These are phyloP conservation scores for Nowakowskiella sp. DNA, from an alignment of 192 early-diverging fungal species.

Conservation along the genomic window DNA sequence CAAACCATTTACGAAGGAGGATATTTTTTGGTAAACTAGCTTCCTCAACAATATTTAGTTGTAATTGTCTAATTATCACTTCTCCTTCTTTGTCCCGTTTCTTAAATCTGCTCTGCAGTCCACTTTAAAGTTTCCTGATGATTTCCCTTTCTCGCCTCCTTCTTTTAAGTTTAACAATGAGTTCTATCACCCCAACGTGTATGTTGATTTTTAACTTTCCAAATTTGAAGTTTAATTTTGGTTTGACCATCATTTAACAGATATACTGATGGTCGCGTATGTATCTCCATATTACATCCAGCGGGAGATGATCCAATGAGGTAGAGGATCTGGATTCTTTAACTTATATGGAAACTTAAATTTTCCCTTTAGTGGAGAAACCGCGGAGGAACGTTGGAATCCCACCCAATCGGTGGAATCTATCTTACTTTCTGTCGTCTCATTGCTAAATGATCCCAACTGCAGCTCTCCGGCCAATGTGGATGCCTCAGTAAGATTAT, in stretches of 20 bases:
- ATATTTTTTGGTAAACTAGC: conserved; percentile 39
- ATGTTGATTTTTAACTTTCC: conserved; percentile 5
- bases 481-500: conserved; percentile 39
- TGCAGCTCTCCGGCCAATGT: conserved; percentile 48
- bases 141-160: conserved; percentile 53
- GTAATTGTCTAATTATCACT: too few species aligned
- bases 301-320: conserved; percentile 50
- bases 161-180: conserved; percentile 41
- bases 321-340: conserved; percentile 6
- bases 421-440: conserved; percentile 44
- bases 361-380: conserved; percentile 47
- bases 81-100: neutral
- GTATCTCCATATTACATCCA: conserved; percentile 56
- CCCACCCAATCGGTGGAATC: conserved; percentile 59
- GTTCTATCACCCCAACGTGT: conserved; percentile 53
- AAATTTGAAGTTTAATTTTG: conserved; percentile 12
- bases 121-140: conserved; percentile 46
- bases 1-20: conserved; percentile 47
- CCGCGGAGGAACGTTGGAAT: conserved; percentile 72
- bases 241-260: conserved; percentile 14
- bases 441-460: conserved; percentile 49
- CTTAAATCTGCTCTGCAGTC: conserved; percentile 24
- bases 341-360: conserved; percentile 1
- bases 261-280: conserved; percentile 43
- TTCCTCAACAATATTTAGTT: too few species aligned